A percentile compares a stretch with the other conserved stretches of the same genome.
These are phyloP conservation scores for Phragmites australis DNA, from an alignment of 176 grass and related monocot genomes.

Conservation along the genomic window DNA sequence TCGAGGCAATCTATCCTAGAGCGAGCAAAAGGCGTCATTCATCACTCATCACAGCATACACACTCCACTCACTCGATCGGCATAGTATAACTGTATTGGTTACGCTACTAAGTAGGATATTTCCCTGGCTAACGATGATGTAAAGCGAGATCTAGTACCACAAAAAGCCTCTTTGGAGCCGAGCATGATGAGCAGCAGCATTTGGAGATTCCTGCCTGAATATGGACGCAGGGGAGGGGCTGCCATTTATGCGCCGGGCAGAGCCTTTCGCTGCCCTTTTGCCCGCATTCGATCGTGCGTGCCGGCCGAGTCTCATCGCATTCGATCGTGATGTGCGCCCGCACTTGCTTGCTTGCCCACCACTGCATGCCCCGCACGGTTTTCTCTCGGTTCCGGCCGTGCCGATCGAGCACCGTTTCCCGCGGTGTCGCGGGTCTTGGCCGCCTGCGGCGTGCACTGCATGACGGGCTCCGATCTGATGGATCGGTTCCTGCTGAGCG, in stretches of 20 bases:
- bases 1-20: too few relatives aligned
- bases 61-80: too few relatives aligned
- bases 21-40: too few relatives aligned
- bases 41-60: too few relatives aligned
- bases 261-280: neutral
- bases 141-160: neutral
- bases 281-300: neutral
- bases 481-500: neutral
- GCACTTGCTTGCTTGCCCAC: neutral
- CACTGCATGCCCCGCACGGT: neutral
- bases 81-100: neutral
- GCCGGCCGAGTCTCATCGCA: neutral
- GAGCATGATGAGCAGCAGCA: neutral
- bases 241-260: conserved; percentile 17
- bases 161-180: neutral
- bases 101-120: neutral
- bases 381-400: neutral
- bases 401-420: neutral
- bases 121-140: neutral
- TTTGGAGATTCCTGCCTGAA: conserved; percentile 28
- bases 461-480: neutral
- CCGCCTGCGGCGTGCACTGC: neutral
- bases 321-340: too few relatives aligned
- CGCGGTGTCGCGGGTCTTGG: neutral
- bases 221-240: neutral